Base-by-base conservation (phyloP, 2,329 filamentous ascomycete species). In the Lecanicillium sp. region DNA sequence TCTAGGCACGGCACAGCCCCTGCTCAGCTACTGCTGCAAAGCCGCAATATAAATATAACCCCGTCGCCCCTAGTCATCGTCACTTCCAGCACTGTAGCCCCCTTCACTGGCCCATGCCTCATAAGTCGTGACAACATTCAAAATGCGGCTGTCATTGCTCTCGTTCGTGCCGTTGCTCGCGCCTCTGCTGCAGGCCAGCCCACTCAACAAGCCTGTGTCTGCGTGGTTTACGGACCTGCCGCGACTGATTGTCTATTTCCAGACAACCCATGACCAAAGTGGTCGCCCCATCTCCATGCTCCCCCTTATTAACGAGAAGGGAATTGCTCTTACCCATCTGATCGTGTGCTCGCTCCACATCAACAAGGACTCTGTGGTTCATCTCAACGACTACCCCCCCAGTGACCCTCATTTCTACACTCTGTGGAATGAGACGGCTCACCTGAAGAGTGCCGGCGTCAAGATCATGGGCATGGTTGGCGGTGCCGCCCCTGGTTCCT, bases 391-490 rank as follows among this genome's bases (percentile, higher is more conserved):
- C 67, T 78, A 87, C 60, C 73, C 74, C 0, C 87, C 87, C 1
- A 66, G 76, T 11, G 67, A 84, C 53, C 63, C 77, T 8, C 75
- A 79, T 52, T 90, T 84, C 62, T 69, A 76, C n/a, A 77, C 78
- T 0, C 71, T 95, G 9, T 95, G 89, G 87, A 73, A 75, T 17
- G 89, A 95, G 62, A 78, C 86, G 5, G 72, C 73, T 1, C 71
- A 81, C 56, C 67, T 94, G n/a, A 83, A 90, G 62, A 74, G 74
- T 0, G 73, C 74, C 2, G 88, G 87, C 17, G 74, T 94, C 53
- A 88, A 84, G 57, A 79, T 95, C 1, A 74, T 94, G 60, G 86
- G 81, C 36, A 93, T 95, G 87, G 70, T 95, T 0, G 89, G 89
- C 19, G 89, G 89, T 1, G 88, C 88, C 1, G 87, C 87, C 0